Conservation (phyloP, 768 basidiomycete species). For the Psilocybe subaeruginosa region DNA sequence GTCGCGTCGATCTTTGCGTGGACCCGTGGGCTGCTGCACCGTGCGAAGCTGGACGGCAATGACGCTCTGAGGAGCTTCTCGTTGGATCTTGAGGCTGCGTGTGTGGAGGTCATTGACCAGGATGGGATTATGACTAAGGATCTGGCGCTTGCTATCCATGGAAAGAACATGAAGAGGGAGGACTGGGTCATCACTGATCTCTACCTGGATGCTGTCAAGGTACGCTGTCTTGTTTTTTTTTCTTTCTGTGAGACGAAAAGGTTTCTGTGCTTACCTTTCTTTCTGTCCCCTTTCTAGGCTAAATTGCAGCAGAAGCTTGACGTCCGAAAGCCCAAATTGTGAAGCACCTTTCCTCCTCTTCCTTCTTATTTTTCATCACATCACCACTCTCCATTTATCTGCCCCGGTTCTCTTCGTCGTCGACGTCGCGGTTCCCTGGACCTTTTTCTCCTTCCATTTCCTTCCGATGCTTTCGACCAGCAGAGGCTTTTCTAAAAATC, state of each 20-base stretch:
- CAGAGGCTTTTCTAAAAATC: background rate
- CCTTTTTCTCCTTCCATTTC: background rate
- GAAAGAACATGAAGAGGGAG: constrained; percentile 87
- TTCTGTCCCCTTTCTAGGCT: constrained; percentile 28
- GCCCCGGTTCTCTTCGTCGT: background rate
- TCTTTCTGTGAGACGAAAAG: background rate
- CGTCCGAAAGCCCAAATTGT: constrained; percentile 24
- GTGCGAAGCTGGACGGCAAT: constrained; percentile 91
- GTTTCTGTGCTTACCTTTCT: background rate
- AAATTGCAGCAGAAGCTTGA: constrained; percentile 49
- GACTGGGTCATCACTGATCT: constrained; percentile 96
- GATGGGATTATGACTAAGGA: constrained; percentile 98
- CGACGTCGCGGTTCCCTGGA: background rate
- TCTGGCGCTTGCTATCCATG: constrained; percentile 91
- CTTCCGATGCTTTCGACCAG: background rate
- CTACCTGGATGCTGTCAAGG: constrained; percentile 93
- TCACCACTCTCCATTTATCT: background rate
- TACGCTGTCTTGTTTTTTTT: constrained; percentile 36
- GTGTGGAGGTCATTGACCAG: constrained; percentile 88
- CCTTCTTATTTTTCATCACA: background rate
- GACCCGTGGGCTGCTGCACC: constrained; percentile 93
- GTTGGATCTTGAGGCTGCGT: constrained; percentile 79
- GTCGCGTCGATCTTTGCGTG: constrained; percentile 99
- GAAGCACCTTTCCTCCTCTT: constrained; percentile 8
- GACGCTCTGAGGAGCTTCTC: constrained; percentile 75